phyloP scores from a whole-genome alignment of 441 rosid genomes.

The Gossypium gossypioides region DNA sequence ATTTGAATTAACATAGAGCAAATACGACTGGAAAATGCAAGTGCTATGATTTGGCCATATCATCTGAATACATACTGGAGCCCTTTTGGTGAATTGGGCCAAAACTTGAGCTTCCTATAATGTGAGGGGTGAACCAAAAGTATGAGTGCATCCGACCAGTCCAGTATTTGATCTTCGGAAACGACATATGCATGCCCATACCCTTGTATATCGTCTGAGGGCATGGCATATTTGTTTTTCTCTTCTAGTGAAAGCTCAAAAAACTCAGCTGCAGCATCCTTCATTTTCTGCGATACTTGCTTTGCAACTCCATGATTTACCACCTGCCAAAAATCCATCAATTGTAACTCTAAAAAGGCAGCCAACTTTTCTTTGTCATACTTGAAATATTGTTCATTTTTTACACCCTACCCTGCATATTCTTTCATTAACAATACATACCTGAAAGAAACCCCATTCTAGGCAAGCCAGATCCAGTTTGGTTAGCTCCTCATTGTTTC shows the following conservation, averaged over 20 bases:
- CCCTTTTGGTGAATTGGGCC: slow-evolving; percentile 18
- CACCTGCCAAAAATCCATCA: background rate
- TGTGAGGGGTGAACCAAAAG: slow-evolving; percentile 17
- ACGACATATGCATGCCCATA: slow-evolving; percentile 20
- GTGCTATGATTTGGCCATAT: background rate
- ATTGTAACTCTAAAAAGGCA: background rate
- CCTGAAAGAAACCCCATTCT: slow-evolving; percentile 33
- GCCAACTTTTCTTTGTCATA: no score
- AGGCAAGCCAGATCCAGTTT: slow-evolving; percentile 21
- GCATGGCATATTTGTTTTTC: slow-evolving; percentile 19
- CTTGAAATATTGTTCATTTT: no score
- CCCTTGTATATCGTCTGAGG: slow-evolving; percentile 19
- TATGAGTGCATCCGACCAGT: slow-evolving; percentile 20
- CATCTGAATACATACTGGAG: slow-evolving; percentile 5
- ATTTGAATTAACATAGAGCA: background rate
- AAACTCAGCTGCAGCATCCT: slow-evolving; percentile 17
- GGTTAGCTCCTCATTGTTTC: slow-evolving; percentile 13
- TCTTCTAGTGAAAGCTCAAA: slow-evolving; percentile 21
- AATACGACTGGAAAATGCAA: background rate
- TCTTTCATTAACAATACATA: background rate
- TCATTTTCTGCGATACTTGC: slow-evolving; percentile 18
- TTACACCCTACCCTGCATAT: background rate
- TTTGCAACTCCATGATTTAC: slow-evolving; percentile 23
- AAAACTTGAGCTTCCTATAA: slow-evolving; percentile 16
- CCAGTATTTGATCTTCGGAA: slow-evolving; percentile 19